phyloP scores from a whole-genome alignment of 208 protist species.

The Novymonas esmeraldas region DNA sequence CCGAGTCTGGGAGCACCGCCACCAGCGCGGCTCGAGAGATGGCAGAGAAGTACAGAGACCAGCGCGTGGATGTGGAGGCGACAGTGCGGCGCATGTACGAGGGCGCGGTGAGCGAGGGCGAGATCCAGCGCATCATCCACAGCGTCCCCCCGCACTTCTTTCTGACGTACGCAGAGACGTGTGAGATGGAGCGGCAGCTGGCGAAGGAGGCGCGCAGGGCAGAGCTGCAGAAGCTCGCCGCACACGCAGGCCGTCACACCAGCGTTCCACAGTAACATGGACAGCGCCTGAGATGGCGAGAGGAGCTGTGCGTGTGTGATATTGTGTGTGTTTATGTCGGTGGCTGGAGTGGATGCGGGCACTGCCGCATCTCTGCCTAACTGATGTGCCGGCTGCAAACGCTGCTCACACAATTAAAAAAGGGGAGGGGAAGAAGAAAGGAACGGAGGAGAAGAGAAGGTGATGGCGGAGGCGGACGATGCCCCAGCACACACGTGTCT shows the following conservation, averaged over 20 bases:
- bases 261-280: constrained; percentile 3
- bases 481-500: too few relatives aligned
- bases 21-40: constrained; percentile 13
- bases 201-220: constrained; percentile 40
- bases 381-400: too few relatives aligned
- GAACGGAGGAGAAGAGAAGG: too few relatives aligned
- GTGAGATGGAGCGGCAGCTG: constrained; percentile 41
- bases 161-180: constrained; percentile 74
- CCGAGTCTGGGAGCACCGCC: not conserved
- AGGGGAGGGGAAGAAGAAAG: too few relatives aligned
- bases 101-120: constrained; percentile 66
- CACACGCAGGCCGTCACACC: constrained; percentile 16
- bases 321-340: not conserved
- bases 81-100: constrained; percentile 77
- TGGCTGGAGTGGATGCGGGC: too few relatives aligned
- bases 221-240: constrained; percentile 47
- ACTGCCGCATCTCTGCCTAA: too few relatives aligned
- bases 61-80: constrained; percentile 63
- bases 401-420: too few relatives aligned
- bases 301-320: too few relatives aligned
- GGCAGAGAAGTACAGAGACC: constrained; percentile 56
- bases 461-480: too few relatives aligned
- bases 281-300: too few relatives aligned
- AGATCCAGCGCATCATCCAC: constrained; percentile 74
- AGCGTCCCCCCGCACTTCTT: constrained; percentile 73